Evolutionary conservation across 441 rosid species (phyloP), one percentile per base, ranked within the genome.

Genomic region (Erodium moschatum): DNA sequence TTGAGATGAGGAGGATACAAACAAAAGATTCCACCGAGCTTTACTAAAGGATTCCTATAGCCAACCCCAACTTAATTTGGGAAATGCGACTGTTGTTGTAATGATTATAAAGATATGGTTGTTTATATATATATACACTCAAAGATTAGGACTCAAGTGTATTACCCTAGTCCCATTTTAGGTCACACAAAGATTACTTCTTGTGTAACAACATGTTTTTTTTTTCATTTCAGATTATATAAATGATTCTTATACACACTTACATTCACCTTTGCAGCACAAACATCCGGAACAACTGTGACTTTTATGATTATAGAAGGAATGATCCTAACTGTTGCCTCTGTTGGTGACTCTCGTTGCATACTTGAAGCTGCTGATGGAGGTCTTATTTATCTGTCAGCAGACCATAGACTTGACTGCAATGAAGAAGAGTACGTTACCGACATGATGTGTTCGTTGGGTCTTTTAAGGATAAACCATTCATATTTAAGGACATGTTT

Each of bases 341-440:
- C 99, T 69, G 99, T 94, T 67, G 99, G 99, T 7, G 99, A 94
- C 78, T 94, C 99, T 50, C 96, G 94, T 67, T 88, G 99, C 81
- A 81, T 94, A 78, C 89, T 94, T 79, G 99, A 91, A 81, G 90
- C 99, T 62, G 89, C 94, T 68, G 97, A 94, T 61, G 97, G 99
- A 0, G 89, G 84, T 71, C 75, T 94, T 74, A 88, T 86, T 77
- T 83, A 89, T 79, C 76, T 91, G 81, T 91, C 99, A 52, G 96
- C 89, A 67, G 99, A 94, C 80, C 99, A 91, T 76, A 84, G 99
- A 78, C 97, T 94, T 42, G 97, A 94, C 67, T 81, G 85, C 81
- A 94, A 88, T 68, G 96, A 71, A 74, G 96, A 92, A 79, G 99
- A 95, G 99, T 95, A 82, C 76, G 97, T 77, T 66, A 65, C 15